phyloP scores from a whole-genome alignment of 2,329 filamentous ascomycete species.

The Beauveria sp. region DNA sequence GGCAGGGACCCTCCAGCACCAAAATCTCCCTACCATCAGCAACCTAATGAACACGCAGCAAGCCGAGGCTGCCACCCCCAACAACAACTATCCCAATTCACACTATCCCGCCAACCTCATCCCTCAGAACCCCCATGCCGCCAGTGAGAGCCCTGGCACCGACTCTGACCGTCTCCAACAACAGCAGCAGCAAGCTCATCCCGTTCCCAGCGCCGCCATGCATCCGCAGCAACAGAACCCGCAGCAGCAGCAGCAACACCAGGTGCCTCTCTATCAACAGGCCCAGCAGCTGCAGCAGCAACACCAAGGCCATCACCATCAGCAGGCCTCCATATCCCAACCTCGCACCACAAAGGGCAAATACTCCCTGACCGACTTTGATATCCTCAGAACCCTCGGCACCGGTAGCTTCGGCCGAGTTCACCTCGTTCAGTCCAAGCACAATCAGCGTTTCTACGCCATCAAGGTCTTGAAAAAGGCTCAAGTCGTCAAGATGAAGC shows the following conservation, averaged over 20 bases:
- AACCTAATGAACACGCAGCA: conserved; percentile 70
- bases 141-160: conserved; percentile 31
- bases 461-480: conserved; percentile 98
- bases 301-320: conserved; percentile 18
- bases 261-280: conserved; percentile 17
- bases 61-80: conserved; percentile 12
- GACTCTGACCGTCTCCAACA: conserved; percentile 29
- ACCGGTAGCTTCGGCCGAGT: conserved; percentile 96
- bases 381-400: conserved; percentile 81
- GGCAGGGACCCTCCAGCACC: conserved; percentile 38
- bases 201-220: conserved; percentile 15
- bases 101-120: conserved; percentile 22
- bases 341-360: conserved; percentile 84
- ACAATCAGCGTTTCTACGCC: conserved; percentile 97
- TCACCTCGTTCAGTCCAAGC: conserved; percentile 92
- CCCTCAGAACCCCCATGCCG: conserved; percentile 18
- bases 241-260: conserved; percentile 16
- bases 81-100: conserved; percentile 18
- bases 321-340: conserved; percentile 29
- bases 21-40: conserved; percentile 73
- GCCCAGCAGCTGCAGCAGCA: conserved; percentile 22
- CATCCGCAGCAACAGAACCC: conserved; percentile 12
- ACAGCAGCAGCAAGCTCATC: conserved; percentile 25
- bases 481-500: conserved; percentile 99
- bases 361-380: conserved; percentile 88